Conservation (phyloP, 192 early-diverging fungal genomes). For the Coemansia aciculifera region DNA sequence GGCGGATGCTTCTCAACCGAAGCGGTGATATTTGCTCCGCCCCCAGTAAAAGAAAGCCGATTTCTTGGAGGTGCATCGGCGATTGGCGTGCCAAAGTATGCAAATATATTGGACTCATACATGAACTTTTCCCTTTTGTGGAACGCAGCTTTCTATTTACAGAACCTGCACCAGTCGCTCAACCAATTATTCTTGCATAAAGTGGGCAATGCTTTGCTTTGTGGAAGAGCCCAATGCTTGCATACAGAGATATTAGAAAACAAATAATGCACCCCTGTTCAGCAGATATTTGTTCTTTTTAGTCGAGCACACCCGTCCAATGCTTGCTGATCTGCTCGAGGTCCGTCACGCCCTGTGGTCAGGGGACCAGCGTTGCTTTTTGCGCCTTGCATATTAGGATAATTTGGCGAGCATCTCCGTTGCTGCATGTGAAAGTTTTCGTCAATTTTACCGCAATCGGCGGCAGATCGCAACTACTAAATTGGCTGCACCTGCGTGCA, state of each 20-base stretch:
- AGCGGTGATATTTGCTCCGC: not conserved
- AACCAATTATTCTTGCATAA: not conserved
- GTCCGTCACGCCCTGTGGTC: not conserved
- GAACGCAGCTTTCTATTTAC: not conserved
- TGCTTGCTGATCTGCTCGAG: not conserved
- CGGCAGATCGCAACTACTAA: not conserved
- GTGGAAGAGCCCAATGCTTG: not conserved
- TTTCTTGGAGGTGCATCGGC: not conserved
- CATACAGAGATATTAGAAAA: not conserved
- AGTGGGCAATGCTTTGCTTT: not conserved
- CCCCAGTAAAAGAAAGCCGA: not conserved
- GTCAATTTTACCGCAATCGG: not conserved
- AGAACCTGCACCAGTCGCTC: not conserved
- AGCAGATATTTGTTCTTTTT: not conserved
- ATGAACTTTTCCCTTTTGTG: constrained; percentile 3
- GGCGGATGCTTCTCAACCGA: not conserved
- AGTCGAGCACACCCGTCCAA: not conserved
- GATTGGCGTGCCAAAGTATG: not conserved
- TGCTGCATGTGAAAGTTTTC: constrained; percentile 8
- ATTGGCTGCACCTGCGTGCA: not conserved
- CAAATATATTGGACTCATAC: constrained; percentile 5
- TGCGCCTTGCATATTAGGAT: not conserved
- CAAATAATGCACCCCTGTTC: constrained; percentile 2
- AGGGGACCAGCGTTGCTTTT: not conserved
- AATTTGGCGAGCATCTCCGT: not conserved